phyloP scores from a whole-genome alignment of 768 basidiomycete genomes.

The Lactifluus hygrophoroides region DNA sequence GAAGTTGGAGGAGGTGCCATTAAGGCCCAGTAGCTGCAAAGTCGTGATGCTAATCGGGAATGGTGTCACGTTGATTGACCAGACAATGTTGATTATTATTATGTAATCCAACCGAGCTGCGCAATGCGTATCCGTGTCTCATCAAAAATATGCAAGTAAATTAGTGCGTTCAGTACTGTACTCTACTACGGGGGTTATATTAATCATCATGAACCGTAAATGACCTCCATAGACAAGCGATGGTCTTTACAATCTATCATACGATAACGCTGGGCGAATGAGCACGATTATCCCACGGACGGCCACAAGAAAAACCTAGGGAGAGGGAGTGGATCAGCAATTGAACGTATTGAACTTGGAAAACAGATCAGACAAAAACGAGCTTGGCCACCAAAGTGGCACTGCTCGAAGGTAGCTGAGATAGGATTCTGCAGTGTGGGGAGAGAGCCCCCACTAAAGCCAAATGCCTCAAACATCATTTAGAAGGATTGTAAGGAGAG shows the following conservation, averaged over 20 bases:
- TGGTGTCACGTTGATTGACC: too few species aligned
- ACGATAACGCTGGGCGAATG: background rate
- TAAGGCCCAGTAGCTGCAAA: background rate
- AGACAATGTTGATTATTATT: too few species aligned
- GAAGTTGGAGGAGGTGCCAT: background rate
- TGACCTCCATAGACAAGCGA: background rate
- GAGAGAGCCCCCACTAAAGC: conserved; percentile 66
- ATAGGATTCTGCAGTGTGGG: conserved; percentile 77
- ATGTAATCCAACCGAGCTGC: too few species aligned
- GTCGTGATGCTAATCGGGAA: background rate
- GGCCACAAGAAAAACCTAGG: background rate
- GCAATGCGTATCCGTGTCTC: too few species aligned
- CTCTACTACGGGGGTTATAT: background rate
- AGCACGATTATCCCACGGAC: background rate
- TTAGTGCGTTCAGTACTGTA: background rate
- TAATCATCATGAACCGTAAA: background rate
- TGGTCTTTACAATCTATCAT: background rate
- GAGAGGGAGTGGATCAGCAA: background rate
- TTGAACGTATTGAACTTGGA: background rate
- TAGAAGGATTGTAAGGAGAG: conserved; percentile 3
- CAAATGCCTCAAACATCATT: conserved; percentile 93
- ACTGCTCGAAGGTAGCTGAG: conserved; percentile 85
- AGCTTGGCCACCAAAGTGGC: conserved; percentile 34
- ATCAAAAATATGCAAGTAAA: too few species aligned
- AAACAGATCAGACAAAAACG: conserved; percentile 38